Evolutionary conservation across 148 eudicot species (phyloP).

Genomic region (Cornus controversa): DNA sequence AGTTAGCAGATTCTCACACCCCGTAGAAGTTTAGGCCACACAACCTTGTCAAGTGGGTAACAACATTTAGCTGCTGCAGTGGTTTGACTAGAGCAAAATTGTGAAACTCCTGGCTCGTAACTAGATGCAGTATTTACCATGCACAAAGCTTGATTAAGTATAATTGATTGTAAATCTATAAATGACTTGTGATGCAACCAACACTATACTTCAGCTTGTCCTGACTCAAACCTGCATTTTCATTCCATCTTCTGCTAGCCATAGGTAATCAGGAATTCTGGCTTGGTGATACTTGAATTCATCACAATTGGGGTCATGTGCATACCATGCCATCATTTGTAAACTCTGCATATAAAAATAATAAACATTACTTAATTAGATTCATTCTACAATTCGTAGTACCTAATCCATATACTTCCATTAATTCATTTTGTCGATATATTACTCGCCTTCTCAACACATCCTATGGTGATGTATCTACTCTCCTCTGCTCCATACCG

Average conservation of each 20-base stretch:
- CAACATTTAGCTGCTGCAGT: too few relatives aligned
- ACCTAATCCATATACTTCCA: too few relatives aligned
- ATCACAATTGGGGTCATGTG: conserved; percentile 39
- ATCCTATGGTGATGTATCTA: conserved; percentile 41
- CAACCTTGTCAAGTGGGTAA: too few relatives aligned
- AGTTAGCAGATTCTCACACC: not conserved
- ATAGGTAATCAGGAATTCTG: conserved; percentile 44
- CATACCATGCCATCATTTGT: conserved; percentile 63
- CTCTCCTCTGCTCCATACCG: conserved; percentile 31
- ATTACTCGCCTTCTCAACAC: conserved; percentile 28
- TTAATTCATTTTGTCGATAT: not conserved
- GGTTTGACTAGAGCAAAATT: too few relatives aligned
- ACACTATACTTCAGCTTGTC: not conserved
- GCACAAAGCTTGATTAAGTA: not conserved
- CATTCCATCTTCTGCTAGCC: conserved; percentile 56
- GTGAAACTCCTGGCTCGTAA: too few relatives aligned
- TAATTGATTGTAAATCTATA: too few relatives aligned
- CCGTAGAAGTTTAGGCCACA: too few relatives aligned
- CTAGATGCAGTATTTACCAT: not conserved
- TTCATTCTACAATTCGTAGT: too few relatives aligned
- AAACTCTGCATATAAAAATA: conserved; percentile 28
- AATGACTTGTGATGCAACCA: too few relatives aligned
- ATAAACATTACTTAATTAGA: not conserved
- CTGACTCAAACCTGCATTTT: conserved; percentile 31
- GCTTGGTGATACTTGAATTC: conserved; percentile 52